Conservation (phyloP, 2,329 filamentous ascomycete species). For the Colletotrichum nymphaeae region DNA sequence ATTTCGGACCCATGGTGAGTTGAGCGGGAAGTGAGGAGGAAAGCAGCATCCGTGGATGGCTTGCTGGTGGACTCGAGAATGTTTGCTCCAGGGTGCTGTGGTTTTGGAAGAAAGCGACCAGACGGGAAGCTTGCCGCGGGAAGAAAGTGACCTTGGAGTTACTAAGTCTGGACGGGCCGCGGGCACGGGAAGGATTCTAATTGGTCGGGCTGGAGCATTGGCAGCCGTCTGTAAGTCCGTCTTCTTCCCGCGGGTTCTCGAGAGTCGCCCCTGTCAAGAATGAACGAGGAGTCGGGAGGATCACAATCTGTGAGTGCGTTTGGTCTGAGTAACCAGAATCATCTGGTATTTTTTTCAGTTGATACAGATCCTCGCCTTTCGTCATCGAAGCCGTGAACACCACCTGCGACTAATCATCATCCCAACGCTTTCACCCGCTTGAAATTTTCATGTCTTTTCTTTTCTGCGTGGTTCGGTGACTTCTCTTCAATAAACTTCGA, state of each 20-base stretch:
- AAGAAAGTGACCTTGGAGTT: not conserved
- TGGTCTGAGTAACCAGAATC: too few relatives aligned
- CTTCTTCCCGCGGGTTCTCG: not conserved
- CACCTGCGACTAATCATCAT: too few relatives aligned
- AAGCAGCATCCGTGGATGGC: not conserved
- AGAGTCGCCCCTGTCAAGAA: too few relatives aligned
- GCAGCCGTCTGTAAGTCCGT: not conserved
- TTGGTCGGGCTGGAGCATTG: not conserved
- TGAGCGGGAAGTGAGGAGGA: not conserved
- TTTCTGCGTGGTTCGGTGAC: too few relatives aligned
- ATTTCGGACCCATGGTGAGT: constrained; percentile 3
- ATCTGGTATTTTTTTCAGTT: too few relatives aligned
- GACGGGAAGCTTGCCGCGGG: constrained; percentile 3
- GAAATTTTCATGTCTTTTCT: too few relatives aligned
- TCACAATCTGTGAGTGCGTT: too few relatives aligned
- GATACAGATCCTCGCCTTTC: too few relatives aligned
- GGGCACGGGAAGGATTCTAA: constrained; percentile 1
- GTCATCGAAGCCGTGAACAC: too few relatives aligned
- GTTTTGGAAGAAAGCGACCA: not conserved
- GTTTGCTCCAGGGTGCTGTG: not conserved
- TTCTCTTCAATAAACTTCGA: not conserved
- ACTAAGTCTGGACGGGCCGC: not conserved
- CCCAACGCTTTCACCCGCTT: too few relatives aligned
- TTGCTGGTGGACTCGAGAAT: not conserved
- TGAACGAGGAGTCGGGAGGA: too few relatives aligned